These are phyloP conservation scores for Umbelopsis ramanniana DNA, from an alignment of 192 early-diverging fungal species.

Conservation along the genomic window DNA sequence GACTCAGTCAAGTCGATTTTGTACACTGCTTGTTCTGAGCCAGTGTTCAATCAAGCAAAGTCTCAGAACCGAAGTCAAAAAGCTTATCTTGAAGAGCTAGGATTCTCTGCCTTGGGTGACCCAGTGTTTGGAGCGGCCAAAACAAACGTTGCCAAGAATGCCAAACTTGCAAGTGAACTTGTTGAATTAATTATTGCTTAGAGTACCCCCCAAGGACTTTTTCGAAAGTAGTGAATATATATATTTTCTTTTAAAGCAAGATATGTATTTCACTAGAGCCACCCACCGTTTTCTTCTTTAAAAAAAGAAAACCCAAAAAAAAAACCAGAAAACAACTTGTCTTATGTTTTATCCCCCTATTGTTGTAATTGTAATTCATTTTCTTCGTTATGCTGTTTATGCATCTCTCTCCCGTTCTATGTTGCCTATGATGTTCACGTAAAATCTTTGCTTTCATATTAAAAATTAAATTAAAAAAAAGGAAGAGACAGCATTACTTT, in stretches of 20 bases:
- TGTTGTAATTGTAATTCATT: too few relatives aligned
- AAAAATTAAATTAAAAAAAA: too few relatives aligned
- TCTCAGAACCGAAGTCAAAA: slow-evolving; percentile 48
- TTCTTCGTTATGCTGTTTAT: too few relatives aligned
- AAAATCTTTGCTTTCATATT: not conserved
- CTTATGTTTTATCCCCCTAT: too few relatives aligned
- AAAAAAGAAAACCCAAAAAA: not conserved
- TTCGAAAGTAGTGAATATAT: too few relatives aligned
- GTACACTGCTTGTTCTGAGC: slow-evolving; percentile 62
- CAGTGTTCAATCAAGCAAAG: slow-evolving; percentile 38
- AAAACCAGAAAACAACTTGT: too few relatives aligned
- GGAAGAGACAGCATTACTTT: not conserved
- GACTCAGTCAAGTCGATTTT: slow-evolving; percentile 77
- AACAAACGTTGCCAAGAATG: slow-evolving; percentile 52
- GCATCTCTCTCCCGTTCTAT: too few relatives aligned
- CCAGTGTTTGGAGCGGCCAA: slow-evolving; percentile 46
- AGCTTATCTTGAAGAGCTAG: slow-evolving; percentile 54
- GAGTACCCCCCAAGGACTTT: not conserved
- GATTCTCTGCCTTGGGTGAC: slow-evolving; percentile 54
- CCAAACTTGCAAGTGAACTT: slow-evolving; percentile 53
- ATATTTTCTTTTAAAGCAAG: too few relatives aligned
- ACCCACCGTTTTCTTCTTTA: too few relatives aligned
- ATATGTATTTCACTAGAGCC: too few relatives aligned
- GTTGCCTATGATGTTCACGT: not conserved
- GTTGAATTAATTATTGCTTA: slow-evolving; percentile 56